These are phyloP conservation scores for Fusarium sp. DNA, from an alignment of 2,329 filamentous ascomycete species.

Conservation along the genomic window DNA sequence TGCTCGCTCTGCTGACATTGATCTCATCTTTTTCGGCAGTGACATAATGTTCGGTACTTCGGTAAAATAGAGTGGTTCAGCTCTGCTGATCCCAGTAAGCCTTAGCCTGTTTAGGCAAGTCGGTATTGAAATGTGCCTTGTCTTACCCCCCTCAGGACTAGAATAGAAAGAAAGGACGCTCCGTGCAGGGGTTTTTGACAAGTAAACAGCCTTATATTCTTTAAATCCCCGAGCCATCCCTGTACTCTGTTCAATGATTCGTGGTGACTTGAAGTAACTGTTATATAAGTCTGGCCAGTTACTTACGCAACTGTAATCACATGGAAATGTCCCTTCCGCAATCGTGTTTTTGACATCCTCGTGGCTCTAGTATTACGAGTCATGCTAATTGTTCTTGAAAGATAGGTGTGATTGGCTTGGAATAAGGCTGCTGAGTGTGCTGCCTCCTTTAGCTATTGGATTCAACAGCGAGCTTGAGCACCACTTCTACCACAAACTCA, in stretches of 20 bases:
- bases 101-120: background rate
- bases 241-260: background rate
- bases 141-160: background rate
- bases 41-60: background rate
- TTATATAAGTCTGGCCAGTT: background rate
- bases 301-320: background rate
- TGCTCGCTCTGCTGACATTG: background rate
- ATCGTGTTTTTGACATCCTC: rapidly evolving
- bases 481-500: too few species aligned
- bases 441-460: background rate
- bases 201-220: background rate
- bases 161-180: background rate
- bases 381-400: background rate
- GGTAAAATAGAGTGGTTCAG: background rate
- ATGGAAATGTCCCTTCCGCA: background rate
- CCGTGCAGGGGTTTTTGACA: background rate
- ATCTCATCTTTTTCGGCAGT: background rate
- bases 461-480: background rate
- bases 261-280: background rate
- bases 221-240: background rate
- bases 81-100: background rate
- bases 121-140: background rate
- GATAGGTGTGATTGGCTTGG: rapidly evolving
- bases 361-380: rapidly evolving
- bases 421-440: background rate